phyloP scores from a whole-genome alignment of 495 filamentous ascomycete species.

The Ascodesmis nigricans region DNA sequence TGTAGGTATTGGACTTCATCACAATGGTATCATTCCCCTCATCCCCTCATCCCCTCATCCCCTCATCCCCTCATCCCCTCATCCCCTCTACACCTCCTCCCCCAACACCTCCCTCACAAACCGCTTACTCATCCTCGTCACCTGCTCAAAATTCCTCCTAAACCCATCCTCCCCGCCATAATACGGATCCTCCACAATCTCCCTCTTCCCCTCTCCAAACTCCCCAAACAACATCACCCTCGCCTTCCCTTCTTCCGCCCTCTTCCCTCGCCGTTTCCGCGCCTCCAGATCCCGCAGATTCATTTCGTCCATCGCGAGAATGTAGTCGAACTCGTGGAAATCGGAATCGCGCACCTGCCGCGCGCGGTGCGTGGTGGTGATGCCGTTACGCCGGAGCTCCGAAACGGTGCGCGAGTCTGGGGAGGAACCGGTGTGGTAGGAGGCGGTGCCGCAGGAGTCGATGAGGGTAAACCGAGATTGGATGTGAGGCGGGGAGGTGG shows the following conservation, averaged over 20 bases:
- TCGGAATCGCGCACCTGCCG: constrained; percentile 49
- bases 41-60: neutral
- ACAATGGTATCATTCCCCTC: too few relatives aligned
- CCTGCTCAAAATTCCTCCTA: constrained; percentile 66
- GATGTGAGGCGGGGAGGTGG: constrained; percentile 27
- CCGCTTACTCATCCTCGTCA: constrained; percentile 51
- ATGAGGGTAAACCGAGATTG: constrained; percentile 40
- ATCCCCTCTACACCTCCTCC: constrained; percentile 6
- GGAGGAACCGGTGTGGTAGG: constrained; percentile 50
- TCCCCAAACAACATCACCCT: constrained; percentile 68
- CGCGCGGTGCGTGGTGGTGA: constrained; percentile 48
- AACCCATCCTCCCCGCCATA: constrained; percentile 72
- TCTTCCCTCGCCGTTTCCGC: constrained; percentile 8
- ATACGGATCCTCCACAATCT: constrained; percentile 77
- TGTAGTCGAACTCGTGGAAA: constrained; percentile 71
- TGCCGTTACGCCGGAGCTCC: constrained; percentile 50
- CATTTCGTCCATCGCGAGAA: constrained; percentile 76
- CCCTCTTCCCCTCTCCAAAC: constrained; percentile 45
- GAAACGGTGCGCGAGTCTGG: constrained; percentile 65
- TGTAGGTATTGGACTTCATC: too few relatives aligned
- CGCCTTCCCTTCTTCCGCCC: constrained; percentile 15
- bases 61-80: neutral
- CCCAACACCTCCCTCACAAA: constrained; percentile 32
- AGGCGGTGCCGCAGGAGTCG: constrained; percentile 76
- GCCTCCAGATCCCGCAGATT: constrained; percentile 49